These are phyloP conservation scores for Fibroporia radiculosa DNA, from an alignment of 768 basidiomycete species.

Conservation along the genomic window DNA sequence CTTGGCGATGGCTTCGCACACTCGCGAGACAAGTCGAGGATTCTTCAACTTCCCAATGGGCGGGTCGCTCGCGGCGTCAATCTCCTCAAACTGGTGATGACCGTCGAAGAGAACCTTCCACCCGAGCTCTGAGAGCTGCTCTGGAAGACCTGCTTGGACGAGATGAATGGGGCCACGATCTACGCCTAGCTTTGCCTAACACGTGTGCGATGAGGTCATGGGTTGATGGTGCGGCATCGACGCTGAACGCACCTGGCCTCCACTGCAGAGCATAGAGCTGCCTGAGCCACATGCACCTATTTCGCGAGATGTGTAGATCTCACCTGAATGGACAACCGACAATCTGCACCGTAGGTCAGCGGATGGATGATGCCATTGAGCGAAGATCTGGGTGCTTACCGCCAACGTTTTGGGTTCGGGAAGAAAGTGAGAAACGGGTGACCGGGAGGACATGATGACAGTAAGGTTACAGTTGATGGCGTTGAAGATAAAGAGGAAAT, in stretches of 20 bases:
- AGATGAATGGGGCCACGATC: conserved; percentile 86
- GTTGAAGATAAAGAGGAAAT: background rate
- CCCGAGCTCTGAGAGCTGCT: conserved; percentile 70
- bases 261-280: conserved; percentile 30
- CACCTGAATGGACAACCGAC: conserved; percentile 97
- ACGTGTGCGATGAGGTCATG: conserved; percentile 7
- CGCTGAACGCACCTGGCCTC: conserved; percentile 48
- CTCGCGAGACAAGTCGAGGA: conserved; percentile 78
- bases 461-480: background rate
- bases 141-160: conserved; percentile 76
- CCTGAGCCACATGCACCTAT: conserved; percentile 4
- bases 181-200: conserved; percentile 70
- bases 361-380: background rate
- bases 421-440: conserved; percentile 37
- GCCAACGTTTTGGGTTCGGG: conserved; percentile 68
- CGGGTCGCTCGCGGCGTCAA: conserved; percentile 55
- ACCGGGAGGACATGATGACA: conserved; percentile 4
- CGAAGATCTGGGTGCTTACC: conserved; percentile 35
- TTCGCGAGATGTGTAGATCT: conserved; percentile 10
- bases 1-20: conserved; percentile 71
- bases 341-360: conserved; percentile 40
- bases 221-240: background rate
- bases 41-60: conserved; percentile 89
- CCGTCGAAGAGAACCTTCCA: conserved; percentile 90
- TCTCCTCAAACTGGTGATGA: conserved; percentile 81